These are phyloP conservation scores for Cystoisospora suis DNA, from an alignment of 169 alveolate genomes.

Conservation along the genomic window DNA sequence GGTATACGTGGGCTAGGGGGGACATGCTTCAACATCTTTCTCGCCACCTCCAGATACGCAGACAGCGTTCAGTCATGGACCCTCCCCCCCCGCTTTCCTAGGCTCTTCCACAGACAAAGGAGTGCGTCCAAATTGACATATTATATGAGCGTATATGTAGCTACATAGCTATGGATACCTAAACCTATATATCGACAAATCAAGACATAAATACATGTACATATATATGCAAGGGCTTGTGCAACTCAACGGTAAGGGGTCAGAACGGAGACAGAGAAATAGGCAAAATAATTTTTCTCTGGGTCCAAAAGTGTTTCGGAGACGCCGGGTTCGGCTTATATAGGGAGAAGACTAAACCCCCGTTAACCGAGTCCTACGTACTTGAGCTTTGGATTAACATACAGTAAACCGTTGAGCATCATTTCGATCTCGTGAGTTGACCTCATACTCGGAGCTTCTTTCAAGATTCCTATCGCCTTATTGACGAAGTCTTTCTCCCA, in stretches of 20 bases:
- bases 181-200: not conserved
- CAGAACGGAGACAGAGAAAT: too few relatives aligned
- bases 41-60: too few relatives aligned
- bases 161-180: not conserved
- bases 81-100: not conserved
- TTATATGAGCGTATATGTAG: not conserved
- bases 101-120: not conserved
- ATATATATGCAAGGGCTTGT: not conserved
- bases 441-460: conserved; percentile 4
- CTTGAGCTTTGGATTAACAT: conserved; percentile 3
- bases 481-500: not conserved
- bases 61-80: too few relatives aligned
- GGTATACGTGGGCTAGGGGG: too few relatives aligned
- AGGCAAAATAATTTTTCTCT: too few relatives aligned
- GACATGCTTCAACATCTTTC: too few relatives aligned
- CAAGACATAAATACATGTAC: not conserved
- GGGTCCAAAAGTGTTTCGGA: too few relatives aligned
- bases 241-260: too few relatives aligned
- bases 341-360: too few relatives aligned
- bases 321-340: too few relatives aligned
- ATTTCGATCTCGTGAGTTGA: not conserved
- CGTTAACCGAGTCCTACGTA: too few relatives aligned
- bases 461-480: not conserved
- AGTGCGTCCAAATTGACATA: not conserved
- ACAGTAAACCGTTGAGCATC: not conserved